A percentile compares a stretch with the other conserved stretches of the same genome.
phyloP scores from a whole-genome alignment of 2,329 filamentous ascomycete species.

The Alternaria angustiovoidea region DNA sequence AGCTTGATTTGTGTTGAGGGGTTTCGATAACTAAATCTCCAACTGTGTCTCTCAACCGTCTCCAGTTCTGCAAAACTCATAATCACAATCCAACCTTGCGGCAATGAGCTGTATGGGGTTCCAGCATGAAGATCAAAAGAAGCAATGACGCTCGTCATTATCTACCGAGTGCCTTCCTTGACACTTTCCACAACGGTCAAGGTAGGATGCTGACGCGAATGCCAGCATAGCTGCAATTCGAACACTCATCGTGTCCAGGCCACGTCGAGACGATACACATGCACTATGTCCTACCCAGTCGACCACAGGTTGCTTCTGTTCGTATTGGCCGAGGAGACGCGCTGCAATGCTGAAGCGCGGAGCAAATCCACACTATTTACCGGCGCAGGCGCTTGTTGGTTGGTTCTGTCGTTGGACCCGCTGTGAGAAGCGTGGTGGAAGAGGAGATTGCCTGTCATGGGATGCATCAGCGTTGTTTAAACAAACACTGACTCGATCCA shows the following conservation, averaged over 20 bases:
- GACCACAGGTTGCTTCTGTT: background rate
- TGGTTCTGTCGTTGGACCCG: background rate
- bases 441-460: background rate
- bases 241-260: background rate
- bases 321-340: background rate
- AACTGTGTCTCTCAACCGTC: too few species aligned
- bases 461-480: slow-evolving; percentile 2
- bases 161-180: too few species aligned
- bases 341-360: background rate
- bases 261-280: background rate
- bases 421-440: background rate
- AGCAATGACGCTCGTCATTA: background rate
- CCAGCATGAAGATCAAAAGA: too few species aligned
- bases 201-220: background rate
- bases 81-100: too few species aligned
- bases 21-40: background rate
- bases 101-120: too few species aligned
- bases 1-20: background rate
- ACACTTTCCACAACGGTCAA: background rate
- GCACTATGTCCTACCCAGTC: background rate
- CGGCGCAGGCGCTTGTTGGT: background rate
- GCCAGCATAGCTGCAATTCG: background rate
- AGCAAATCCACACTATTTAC: background rate
- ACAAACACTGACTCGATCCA: background rate
- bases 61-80: too few species aligned